phyloP scores from a whole-genome alignment of 2,329 filamentous ascomycete species.

The Fusarium udum region DNA sequence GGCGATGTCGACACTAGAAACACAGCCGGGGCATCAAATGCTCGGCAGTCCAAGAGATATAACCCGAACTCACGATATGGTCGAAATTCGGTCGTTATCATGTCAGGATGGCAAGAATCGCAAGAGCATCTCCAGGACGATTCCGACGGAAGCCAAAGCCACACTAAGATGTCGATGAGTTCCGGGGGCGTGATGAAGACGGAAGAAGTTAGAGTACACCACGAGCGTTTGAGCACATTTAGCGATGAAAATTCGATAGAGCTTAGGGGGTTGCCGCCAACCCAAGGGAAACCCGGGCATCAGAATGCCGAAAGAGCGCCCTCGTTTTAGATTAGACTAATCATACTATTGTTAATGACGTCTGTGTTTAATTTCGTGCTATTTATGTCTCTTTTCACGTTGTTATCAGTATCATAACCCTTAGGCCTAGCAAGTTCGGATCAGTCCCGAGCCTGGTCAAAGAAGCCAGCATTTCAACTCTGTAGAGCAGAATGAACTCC shows the following conservation, averaged over 20 bases:
- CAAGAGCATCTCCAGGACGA: slow-evolving; percentile 46
- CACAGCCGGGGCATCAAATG: slow-evolving; percentile 12
- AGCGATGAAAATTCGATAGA: slow-evolving; percentile 38
- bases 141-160: slow-evolving; percentile 5
- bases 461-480: neutral
- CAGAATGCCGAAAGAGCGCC: neutral
- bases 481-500: neutral
- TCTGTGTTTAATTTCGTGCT: too few relatives aligned
- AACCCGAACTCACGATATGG: slow-evolving; percentile 39
- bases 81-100: slow-evolving; percentile 46
- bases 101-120: slow-evolving; percentile 49
- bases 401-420: neutral
- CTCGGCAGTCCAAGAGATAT: slow-evolving; percentile 28
- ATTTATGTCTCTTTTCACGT: too few relatives aligned
- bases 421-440: neutral
- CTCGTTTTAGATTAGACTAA: slow-evolving; percentile 3
- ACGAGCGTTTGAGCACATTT: slow-evolving; percentile 36
- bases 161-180: slow-evolving; percentile 11
- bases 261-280: slow-evolving; percentile 21
- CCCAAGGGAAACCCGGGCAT: neutral
- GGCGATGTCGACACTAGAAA: slow-evolving; percentile 1
- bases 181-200: slow-evolving; percentile 44
- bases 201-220: slow-evolving; percentile 43
- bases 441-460: neutral
- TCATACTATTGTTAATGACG: neutral